Evolutionary conservation across 805 yeast genomes (phyloP).

Genomic region (Naumovozyma castellii): DNA sequence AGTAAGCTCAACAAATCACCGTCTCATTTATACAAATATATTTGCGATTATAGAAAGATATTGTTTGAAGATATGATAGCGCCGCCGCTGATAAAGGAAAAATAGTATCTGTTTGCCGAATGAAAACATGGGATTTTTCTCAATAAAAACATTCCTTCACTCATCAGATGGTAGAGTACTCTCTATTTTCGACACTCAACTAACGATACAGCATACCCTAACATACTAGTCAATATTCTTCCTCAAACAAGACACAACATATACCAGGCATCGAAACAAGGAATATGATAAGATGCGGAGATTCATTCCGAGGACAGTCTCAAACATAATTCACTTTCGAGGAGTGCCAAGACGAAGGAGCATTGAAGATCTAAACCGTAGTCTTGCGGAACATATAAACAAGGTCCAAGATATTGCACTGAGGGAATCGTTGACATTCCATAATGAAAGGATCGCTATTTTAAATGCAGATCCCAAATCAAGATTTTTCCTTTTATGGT

Average conservation of each 20-base stretch:
- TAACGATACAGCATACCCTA: too few relatives aligned
- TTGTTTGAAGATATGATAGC: too few relatives aligned
- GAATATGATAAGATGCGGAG: not conserved
- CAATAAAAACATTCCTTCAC: too few relatives aligned
- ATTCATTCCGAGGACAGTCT: not conserved
- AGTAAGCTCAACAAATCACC: too few relatives aligned
- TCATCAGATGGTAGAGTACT: too few relatives aligned
- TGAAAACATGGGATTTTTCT: too few relatives aligned
- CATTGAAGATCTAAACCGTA: not conserved
- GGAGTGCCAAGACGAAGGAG: not conserved
- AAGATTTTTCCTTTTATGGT: constrained; percentile 40
- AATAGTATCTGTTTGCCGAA: too few relatives aligned
- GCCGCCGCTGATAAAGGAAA: too few relatives aligned
- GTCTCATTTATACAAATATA: too few relatives aligned
- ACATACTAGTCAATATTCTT: not conserved
- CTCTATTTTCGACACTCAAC: too few relatives aligned
- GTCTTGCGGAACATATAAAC: not conserved
- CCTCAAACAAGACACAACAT: not conserved
- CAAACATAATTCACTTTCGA: not conserved
- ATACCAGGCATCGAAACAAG: not conserved
- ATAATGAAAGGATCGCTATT: constrained; percentile 19
- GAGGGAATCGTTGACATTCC: constrained; percentile 12
- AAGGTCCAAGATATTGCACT: constrained; percentile 2
- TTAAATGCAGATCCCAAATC: constrained; percentile 23
- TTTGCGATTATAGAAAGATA: too few relatives aligned